phyloP scores from a whole-genome alignment of 305 asterid genomes.

The Fraxinus ornus region DNA sequence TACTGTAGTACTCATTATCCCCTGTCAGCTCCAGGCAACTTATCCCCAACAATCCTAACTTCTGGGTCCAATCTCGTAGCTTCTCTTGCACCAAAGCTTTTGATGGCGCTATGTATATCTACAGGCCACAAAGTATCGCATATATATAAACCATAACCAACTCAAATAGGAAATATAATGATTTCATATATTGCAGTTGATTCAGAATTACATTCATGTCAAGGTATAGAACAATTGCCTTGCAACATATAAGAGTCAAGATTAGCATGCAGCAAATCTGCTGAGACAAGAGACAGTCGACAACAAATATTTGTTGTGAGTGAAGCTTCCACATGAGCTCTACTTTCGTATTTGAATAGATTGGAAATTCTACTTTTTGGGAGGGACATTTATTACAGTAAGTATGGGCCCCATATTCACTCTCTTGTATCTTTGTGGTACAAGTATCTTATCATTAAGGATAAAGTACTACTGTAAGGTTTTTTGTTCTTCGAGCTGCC shows the following conservation, averaged over 20 bases:
- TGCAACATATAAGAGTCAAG: conserved; percentile 21
- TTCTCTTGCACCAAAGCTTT: conserved; percentile 98
- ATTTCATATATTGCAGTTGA: conserved; percentile 5
- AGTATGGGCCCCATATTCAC: conserved; percentile 8
- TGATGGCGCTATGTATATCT: conserved; percentile 91
- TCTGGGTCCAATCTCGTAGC: conserved; percentile 82
- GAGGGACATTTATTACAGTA: not conserved
- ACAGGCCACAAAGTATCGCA: conserved; percentile 26
- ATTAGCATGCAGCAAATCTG: not conserved
- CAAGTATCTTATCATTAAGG: conserved; percentile 16
- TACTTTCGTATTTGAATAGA: not conserved
- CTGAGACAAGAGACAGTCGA: not conserved
- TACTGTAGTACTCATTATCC: conserved; percentile 74
- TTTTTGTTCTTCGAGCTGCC: conserved; percentile 10
- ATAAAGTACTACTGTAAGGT: conserved; percentile 3
- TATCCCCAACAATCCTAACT: conserved; percentile 74
- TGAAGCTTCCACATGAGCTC: not conserved
- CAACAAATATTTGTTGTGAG: not conserved
- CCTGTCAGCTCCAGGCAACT: conserved; percentile 91
- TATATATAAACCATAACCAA: conserved; percentile 18
- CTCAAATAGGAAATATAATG: conserved; percentile 12
- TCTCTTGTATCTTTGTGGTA: conserved; percentile 8
- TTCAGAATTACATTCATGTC: conserved; percentile 10
- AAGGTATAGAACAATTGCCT: conserved; percentile 5
- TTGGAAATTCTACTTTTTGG: not conserved